Conservation (phyloP, 208 protist species). For the Wallacemonas rigidus region DNA sequence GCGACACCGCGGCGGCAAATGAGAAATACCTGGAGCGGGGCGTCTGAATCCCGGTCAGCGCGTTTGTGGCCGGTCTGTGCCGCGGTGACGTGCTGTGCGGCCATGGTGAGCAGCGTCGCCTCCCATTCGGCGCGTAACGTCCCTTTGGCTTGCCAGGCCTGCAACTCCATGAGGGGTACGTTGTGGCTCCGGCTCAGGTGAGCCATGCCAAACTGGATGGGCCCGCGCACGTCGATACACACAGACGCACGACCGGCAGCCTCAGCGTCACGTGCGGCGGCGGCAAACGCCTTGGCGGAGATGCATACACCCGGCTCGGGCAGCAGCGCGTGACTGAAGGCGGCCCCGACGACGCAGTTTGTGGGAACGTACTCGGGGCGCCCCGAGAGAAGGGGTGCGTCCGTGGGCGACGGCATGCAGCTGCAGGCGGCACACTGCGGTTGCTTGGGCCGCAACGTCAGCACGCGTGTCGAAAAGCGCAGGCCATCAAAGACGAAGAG, state of each 20-base stretch:
- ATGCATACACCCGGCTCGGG: background rate
- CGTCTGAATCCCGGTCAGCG: background rate
- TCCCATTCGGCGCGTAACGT: conserved; percentile 20
- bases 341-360: conserved; percentile 20
- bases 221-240: conserved; percentile 73
- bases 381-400: conserved; percentile 5
- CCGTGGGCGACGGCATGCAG: conserved; percentile 1
- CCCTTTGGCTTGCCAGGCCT: conserved; percentile 46
- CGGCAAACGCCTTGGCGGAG: background rate
- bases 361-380: conserved; percentile 63
- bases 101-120: conserved; percentile 17
- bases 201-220: conserved; percentile 84
- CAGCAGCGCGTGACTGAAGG: conserved; percentile 8
- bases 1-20: conserved; percentile 85
- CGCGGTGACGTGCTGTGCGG: background rate
- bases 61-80: background rate
- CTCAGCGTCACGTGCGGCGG: background rate
- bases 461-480: conserved; percentile 59
- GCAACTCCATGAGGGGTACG: conserved; percentile 58
- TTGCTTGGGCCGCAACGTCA: conserved; percentile 62
- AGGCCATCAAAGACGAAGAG: conserved; percentile 91
- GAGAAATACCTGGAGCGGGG: conserved; percentile 37
- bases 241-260: background rate
- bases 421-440: conserved; percentile 74
- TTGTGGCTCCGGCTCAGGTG: conserved; percentile 54